These are phyloP conservation scores for Sugiyamaella qingdaonensis DNA, from an alignment of 805 yeast genomes.

Conservation along the genomic window DNA sequence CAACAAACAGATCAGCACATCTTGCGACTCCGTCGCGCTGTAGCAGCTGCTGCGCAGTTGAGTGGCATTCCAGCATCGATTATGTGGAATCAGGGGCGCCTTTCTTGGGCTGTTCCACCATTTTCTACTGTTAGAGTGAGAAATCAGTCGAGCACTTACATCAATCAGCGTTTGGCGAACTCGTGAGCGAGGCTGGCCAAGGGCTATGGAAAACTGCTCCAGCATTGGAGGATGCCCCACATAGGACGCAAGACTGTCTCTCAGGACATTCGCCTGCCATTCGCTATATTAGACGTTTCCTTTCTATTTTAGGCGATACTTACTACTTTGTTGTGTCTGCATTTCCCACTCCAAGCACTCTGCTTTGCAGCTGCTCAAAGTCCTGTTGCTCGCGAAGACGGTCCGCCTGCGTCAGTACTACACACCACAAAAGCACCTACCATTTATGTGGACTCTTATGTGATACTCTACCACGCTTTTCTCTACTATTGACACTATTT, in stretches of 20 bases:
- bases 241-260: conserved; percentile 62
- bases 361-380: conserved; percentile 52
- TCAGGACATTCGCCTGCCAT: conserved; percentile 61
- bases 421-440: too few species aligned
- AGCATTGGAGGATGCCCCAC: conserved; percentile 55
- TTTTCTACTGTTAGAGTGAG: not conserved
- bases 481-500: too few species aligned
- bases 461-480: too few species aligned
- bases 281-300: conserved; percentile 36
- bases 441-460: too few species aligned
- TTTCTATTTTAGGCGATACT: conserved; percentile 8
- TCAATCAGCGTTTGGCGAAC: conserved; percentile 27
- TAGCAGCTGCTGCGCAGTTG: too few species aligned
- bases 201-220: conserved; percentile 50
- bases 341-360: conserved; percentile 73
- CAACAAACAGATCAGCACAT: too few species aligned
- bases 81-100: not conserved
- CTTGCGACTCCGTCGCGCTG: too few species aligned
- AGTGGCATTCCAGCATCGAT: too few species aligned
- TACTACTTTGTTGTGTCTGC: conserved; percentile 59
- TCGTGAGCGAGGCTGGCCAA: conserved; percentile 40
- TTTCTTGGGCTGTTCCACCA: conserved; percentile 1
- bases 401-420: conserved; percentile 47
- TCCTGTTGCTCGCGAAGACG: conserved; percentile 56
- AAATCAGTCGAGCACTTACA: conserved; percentile 19